These are phyloP conservation scores for Xylaria grammica DNA, from an alignment of 495 filamentous ascomycete species.

Conservation along the genomic window DNA sequence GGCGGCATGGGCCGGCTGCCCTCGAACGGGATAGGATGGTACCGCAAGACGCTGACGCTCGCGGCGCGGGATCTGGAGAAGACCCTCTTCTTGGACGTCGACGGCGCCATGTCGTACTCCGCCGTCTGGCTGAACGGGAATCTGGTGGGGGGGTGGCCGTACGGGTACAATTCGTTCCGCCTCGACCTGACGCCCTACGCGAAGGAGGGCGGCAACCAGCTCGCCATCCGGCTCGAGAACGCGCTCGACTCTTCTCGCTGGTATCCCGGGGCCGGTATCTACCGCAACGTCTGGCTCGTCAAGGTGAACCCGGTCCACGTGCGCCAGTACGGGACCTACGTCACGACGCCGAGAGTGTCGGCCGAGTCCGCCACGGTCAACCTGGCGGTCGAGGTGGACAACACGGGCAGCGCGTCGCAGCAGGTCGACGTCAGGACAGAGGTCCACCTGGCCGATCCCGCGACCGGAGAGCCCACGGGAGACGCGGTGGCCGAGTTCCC, in stretches of 20 bases:
- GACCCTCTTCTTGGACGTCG: constrained; percentile 52
- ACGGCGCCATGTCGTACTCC: constrained; percentile 56
- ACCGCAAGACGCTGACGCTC: constrained; percentile 47
- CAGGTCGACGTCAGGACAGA: constrained; percentile 38
- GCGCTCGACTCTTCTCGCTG: constrained; percentile 49
- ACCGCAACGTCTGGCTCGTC: constrained; percentile 57
- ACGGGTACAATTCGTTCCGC: constrained; percentile 54
- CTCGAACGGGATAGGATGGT: constrained; percentile 55
- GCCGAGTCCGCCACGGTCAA: constrained; percentile 44
- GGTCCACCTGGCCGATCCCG: constrained; percentile 31
- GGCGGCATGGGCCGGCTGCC: constrained; percentile 64
- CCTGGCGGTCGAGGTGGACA: constrained; percentile 47
- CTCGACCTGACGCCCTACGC: constrained; percentile 54
- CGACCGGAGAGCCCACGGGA: constrained; percentile 24
- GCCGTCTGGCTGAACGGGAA: constrained; percentile 55
- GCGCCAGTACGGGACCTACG: constrained; percentile 49
- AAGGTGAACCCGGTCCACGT: constrained; percentile 50
- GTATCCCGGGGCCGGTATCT: constrained; percentile 58
- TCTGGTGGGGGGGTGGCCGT: constrained; percentile 57
- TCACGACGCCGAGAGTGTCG: constrained; percentile 47
- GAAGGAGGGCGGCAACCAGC: constrained; percentile 43
- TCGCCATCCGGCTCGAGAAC: constrained; percentile 57
- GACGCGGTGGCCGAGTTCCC: constrained; percentile 36
- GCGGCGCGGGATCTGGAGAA: constrained; percentile 38
- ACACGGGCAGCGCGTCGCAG: constrained; percentile 32